A percentile compares a stretch with the other conserved stretches of the same genome.
These are phyloP conservation scores for Colletotrichum coccodes DNA, from an alignment of 2,329 filamentous ascomycete genomes.

Conservation along the genomic window DNA sequence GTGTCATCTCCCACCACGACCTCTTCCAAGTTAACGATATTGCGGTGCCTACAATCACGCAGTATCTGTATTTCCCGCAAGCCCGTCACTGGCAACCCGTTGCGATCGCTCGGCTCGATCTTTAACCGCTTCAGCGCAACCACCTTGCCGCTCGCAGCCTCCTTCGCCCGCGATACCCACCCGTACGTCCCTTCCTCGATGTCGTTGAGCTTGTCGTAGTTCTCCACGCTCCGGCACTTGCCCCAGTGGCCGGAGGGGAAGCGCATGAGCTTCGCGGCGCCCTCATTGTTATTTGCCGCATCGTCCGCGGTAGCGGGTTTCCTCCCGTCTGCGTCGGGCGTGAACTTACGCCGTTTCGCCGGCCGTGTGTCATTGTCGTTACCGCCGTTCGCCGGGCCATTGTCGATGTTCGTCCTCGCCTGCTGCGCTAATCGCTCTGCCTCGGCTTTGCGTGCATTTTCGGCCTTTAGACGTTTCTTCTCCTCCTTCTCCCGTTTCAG, in stretches of 20 bases:
- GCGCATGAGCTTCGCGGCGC: conserved; percentile 70
- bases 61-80: conserved; percentile 94
- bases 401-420: conserved; percentile 15
- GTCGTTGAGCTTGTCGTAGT: conserved; percentile 92
- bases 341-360: conserved; percentile 71
- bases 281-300: conserved; percentile 34
- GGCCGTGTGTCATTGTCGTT: conserved; percentile 55
- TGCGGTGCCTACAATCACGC: conserved; percentile 80
- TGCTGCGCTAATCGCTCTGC: conserved; percentile 50
- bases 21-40: conserved; percentile 85
- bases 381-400: conserved; percentile 39
- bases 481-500: conserved; percentile 87
- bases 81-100: conserved; percentile 89
- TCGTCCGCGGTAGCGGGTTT: conserved; percentile 35
- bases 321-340: conserved; percentile 49
- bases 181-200: conserved; percentile 99
- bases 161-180: conserved; percentile 86
- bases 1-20: conserved; percentile 80
- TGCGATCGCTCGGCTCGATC: conserved; percentile 79
- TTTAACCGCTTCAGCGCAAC: conserved; percentile 96
- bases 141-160: conserved; percentile 78
- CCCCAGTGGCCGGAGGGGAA: conserved; percentile 78
- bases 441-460: conserved; percentile 79
- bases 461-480: conserved; percentile 84
- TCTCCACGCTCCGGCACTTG: conserved; percentile 79